These are phyloP conservation scores for Pseudogymnoascus sp. DNA, from an alignment of 2,329 filamentous ascomycete species.

Conservation along the genomic window DNA sequence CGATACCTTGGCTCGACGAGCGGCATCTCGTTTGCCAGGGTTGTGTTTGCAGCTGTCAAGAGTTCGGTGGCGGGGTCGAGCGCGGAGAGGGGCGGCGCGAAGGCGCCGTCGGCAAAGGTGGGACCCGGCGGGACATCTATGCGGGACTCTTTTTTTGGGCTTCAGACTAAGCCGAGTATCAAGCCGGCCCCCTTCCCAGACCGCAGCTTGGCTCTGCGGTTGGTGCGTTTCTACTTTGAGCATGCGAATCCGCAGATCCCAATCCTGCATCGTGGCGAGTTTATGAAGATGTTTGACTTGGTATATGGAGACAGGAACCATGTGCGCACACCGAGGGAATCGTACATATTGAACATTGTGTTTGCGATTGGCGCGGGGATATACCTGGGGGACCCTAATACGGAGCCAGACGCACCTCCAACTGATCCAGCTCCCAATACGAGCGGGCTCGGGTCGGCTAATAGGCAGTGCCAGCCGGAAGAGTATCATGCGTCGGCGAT, in stretches of 20 bases:
- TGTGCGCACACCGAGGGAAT: constrained; percentile 63
- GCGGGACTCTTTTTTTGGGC: constrained; percentile 93
- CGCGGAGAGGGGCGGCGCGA: constrained; percentile 53
- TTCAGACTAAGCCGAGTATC: constrained; percentile 84
- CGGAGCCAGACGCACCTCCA: constrained; percentile 29
- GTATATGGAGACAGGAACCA: constrained; percentile 61
- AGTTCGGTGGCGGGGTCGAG: constrained; percentile 55
- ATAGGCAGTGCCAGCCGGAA: constrained; percentile 68
- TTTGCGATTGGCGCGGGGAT: constrained; percentile 94
- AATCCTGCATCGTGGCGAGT: constrained; percentile 79
- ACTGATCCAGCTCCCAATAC: constrained; percentile 21
- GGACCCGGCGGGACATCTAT: constrained; percentile 61
- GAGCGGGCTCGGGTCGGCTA: constrained; percentile 23
- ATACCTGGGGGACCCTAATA: constrained; percentile 60
- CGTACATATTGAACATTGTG: constrained; percentile 95
- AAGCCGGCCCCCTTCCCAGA: constrained; percentile 78
- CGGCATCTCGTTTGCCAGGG: constrained; percentile 86
- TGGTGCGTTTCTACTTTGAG: constrained; percentile 85
- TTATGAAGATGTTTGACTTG: constrained; percentile 77
- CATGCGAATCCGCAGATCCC: constrained; percentile 95
- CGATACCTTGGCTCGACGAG: constrained; percentile 77
- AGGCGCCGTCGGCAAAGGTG: constrained; percentile 29
- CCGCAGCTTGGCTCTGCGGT: constrained; percentile 58
- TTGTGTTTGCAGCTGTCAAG: constrained; percentile 90
- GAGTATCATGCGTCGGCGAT: constrained; percentile 95